These are phyloP conservation scores for Aulographum hederae DNA, from an alignment of 2,329 filamentous ascomycete species.

Conservation along the genomic window DNA sequence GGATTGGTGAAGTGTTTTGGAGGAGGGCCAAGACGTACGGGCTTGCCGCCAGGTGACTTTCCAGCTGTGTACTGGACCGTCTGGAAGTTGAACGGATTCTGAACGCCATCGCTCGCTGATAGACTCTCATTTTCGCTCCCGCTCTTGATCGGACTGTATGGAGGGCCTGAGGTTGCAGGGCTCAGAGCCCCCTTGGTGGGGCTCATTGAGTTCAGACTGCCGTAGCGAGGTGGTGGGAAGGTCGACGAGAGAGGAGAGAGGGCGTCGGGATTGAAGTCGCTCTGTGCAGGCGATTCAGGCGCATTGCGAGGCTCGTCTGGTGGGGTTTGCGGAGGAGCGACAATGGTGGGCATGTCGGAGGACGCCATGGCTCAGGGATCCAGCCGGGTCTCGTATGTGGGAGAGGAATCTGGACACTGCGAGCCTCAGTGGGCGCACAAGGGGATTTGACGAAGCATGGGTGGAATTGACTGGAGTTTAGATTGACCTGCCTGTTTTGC, in stretches of 20 bases:
- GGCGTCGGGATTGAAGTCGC: slow-evolving; percentile 14
- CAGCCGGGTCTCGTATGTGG: no score
- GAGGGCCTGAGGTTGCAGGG: slow-evolving; percentile 28
- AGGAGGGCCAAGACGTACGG: slow-evolving; percentile 31
- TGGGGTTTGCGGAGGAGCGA: slow-evolving; percentile 43
- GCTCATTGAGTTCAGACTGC: neutral
- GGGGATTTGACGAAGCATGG: no score
- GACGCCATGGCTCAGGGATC: no score
- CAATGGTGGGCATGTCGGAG: no score
- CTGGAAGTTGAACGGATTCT: slow-evolving; percentile 86
- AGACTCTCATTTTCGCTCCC: slow-evolving; percentile 18
- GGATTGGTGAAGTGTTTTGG: neutral
- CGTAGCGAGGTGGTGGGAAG: slow-evolving; percentile 12
- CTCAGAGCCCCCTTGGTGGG: slow-evolving; percentile 55
- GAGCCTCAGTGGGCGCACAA: no score
- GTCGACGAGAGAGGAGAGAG: slow-evolving; percentile 21
- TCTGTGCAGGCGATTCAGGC: slow-evolving; percentile 12
- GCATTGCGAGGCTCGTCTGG: slow-evolving; percentile 42
- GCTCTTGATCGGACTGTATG: slow-evolving; percentile 13
- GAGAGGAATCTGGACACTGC: no score
- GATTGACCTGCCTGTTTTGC: no score
- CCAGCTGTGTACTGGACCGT: slow-evolving; percentile 33
- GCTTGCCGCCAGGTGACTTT: slow-evolving; percentile 34
- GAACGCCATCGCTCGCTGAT: neutral
- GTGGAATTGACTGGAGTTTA: no score